Evolutionary conservation across 257 asterid genomes (phyloP).

Genomic region (Fraxinus anomala): DNA sequence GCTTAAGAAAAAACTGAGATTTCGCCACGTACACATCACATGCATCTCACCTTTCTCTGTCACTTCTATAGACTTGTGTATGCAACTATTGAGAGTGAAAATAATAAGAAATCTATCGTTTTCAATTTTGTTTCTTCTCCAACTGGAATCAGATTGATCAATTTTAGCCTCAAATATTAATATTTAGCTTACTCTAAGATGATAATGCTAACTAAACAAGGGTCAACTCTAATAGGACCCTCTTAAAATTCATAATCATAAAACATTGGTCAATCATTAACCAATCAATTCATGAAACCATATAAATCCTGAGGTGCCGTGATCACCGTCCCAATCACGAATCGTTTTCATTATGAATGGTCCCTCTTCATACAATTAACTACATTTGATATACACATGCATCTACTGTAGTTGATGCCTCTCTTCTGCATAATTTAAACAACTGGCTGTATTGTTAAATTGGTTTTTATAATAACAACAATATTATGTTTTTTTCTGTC

Average conservation of each 20-base stretch:
- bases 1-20: too few relatives aligned
- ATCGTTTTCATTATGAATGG: conserved; percentile 21
- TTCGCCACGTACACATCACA: too few relatives aligned
- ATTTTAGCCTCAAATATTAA: conserved; percentile 21
- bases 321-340: conserved; percentile 46
- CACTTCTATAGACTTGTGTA: too few relatives aligned
- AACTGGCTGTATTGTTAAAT: conserved; percentile 26
- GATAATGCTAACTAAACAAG: conserved; percentile 35
- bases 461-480: conserved; percentile 31
- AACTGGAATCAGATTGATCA: conserved; percentile 25
- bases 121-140: conserved; percentile 2
- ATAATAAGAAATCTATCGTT: conserved; percentile 25
- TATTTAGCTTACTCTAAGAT: conserved; percentile 45
- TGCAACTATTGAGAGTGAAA: too few relatives aligned
- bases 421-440: conserved; percentile 22
- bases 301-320: conserved; percentile 39
- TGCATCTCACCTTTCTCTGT: too few relatives aligned
- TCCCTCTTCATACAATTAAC: conserved; percentile 16
- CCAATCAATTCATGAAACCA: conserved; percentile 47
- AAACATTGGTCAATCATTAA: conserved; percentile 64
- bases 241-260: conserved; percentile 27
- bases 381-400: conserved; percentile 34
- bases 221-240: conserved; percentile 59
- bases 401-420: conserved; percentile 38
- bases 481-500: conserved; percentile 28